Evolutionary conservation across 2,329 filamentous ascomycete species (phyloP), one percentile per base, ranked within the genome.

Genomic region (Aspergillus carbonarius): DNA sequence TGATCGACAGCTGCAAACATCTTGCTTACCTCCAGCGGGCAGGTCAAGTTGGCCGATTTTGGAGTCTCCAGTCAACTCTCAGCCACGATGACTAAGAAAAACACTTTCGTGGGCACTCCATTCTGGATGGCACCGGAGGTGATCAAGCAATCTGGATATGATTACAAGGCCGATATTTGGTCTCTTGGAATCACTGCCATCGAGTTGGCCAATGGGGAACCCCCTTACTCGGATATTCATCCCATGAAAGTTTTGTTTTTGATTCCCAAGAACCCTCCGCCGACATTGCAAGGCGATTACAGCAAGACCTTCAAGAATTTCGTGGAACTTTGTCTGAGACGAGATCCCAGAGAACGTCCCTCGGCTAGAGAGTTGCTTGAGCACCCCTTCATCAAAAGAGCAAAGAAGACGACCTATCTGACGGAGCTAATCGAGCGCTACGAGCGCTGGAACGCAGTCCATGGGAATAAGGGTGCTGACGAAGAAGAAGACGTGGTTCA

Each of bases 91-190:
- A 97, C 93, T 62, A 98, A 98, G 83, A 98, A 98, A 80, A 98
- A 98, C 73, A 98, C 93, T 0, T 99, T 98, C 74, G 93, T 99
- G 32, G 95, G 95, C 34, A 98, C 93, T 0, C 93, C 95, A 1
- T 99, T 98, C 74, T 99, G 95, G 95, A 99, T 99, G 93, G 93
- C 95, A 2, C 93, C 93, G 10, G 93, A 99, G 78, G 93, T 98
- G 56, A 99, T 99, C 76, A 96, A 96, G 78, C 93, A 99, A 75
- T 96, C 92, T 58, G 93, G 93, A 50, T 97, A 98, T 79, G 93
- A 97, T 75, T 92, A 96, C 79, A 97, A 97, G 78, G 93, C 93
- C 46, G 93, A 98, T 72, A 96, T 98, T 59, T 98, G 93, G 93
- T 97, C 93, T 1, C 81, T 97, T 17, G 93, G 93, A 39, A 97